Percentiles rank a stretch among this genome's conserved stretches.
These are phyloP conservation scores for Dipteronia dyeriana DNA, from an alignment of 345 rosid genomes.

Conservation along the genomic window DNA sequence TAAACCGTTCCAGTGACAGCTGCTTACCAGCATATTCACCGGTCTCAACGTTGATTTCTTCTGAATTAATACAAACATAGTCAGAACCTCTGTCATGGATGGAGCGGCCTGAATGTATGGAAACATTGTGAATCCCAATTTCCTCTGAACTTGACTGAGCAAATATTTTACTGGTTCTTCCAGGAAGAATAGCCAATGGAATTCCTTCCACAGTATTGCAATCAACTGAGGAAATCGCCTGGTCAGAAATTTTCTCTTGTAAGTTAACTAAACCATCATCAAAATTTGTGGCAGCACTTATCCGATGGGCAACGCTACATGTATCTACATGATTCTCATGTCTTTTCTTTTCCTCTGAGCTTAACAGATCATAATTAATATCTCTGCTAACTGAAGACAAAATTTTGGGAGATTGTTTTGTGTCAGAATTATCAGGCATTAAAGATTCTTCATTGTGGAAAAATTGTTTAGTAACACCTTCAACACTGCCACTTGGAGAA, in stretches of 20 bases:
- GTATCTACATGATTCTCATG: constrained; percentile 30
- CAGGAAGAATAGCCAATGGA: constrained; percentile 12
- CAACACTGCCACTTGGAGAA: constrained; percentile 25
- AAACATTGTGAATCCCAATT: constrained; percentile 11
- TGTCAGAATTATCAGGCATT: constrained; percentile 31
- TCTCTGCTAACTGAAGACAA: constrained; percentile 24
- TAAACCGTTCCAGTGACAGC: constrained; percentile 25
- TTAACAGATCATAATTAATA: constrained; percentile 27
- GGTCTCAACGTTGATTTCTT: constrained; percentile 16
- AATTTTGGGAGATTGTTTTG: constrained; percentile 23
- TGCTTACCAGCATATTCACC: constrained; percentile 29
- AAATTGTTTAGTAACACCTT: constrained; percentile 30
- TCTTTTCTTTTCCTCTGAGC: constrained; percentile 26
- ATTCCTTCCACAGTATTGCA: constrained; percentile 31
- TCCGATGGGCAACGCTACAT: constrained; percentile 22
- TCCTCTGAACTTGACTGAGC: constrained; percentile 24
- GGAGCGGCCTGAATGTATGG: constrained; percentile 13
- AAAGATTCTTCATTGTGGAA: constrained; percentile 27
- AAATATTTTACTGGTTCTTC: constrained; percentile 3
- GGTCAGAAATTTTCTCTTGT: constrained; percentile 26
- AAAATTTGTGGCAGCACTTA: constrained; percentile 4
- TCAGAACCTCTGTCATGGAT: constrained; percentile 24
- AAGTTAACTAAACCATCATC: constrained; percentile 18
- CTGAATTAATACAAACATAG: constrained; percentile 16
- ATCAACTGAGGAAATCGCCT: constrained; percentile 24